A percentile compares a stretch with the other conserved stretches of the same genome.
Evolutionary conservation across 768 basidiomycete genomes (phyloP).

Genomic region (Collybia sp.): DNA sequence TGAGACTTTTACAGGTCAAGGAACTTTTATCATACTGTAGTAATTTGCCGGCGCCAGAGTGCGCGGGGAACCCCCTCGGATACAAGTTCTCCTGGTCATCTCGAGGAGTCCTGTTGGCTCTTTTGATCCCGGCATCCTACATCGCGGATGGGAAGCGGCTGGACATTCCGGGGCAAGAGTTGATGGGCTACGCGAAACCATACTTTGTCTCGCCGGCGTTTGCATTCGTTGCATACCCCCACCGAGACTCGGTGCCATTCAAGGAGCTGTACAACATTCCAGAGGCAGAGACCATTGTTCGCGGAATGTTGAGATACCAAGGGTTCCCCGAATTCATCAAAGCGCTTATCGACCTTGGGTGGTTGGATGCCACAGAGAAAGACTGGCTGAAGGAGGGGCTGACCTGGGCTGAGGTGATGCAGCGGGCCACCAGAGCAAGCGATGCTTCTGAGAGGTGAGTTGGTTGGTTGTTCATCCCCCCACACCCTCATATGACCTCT

Average conservation of each 20-base stretch:
- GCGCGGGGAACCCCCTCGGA: slow-evolving; percentile 90
- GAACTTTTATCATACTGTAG: slow-evolving; percentile 94
- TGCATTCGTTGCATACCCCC: slow-evolving; percentile 95
- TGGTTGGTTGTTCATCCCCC: not conserved
- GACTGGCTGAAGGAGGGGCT: slow-evolving; percentile 72
- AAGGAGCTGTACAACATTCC: slow-evolving; percentile 88
- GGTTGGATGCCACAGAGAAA: slow-evolving; percentile 73
- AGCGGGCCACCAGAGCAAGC: slow-evolving; percentile 65
- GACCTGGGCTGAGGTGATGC: slow-evolving; percentile 82
- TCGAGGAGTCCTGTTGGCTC: slow-evolving; percentile 90
- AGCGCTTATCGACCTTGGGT: slow-evolving; percentile 83
- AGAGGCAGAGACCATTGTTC: slow-evolving; percentile 88
- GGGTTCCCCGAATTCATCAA: slow-evolving; percentile 96
- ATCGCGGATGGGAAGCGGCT: slow-evolving; percentile 60
- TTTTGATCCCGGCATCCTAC: slow-evolving; percentile 87
- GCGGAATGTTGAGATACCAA: slow-evolving; percentile 92
- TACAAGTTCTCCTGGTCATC: slow-evolving; percentile 99
- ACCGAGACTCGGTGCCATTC: slow-evolving; percentile 91
- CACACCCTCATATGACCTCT: slow-evolving; percentile 3
- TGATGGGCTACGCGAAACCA: slow-evolving; percentile 89
- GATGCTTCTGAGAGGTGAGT: slow-evolving; percentile 65
- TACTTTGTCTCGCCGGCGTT: slow-evolving; percentile 95
- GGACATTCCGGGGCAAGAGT: slow-evolving; percentile 68
- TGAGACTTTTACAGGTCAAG: slow-evolving; percentile 52
- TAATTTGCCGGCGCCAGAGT: slow-evolving; percentile 89